phyloP scores from a whole-genome alignment of 2,329 filamentous ascomycete genomes.

The Pyrenophora teres region DNA sequence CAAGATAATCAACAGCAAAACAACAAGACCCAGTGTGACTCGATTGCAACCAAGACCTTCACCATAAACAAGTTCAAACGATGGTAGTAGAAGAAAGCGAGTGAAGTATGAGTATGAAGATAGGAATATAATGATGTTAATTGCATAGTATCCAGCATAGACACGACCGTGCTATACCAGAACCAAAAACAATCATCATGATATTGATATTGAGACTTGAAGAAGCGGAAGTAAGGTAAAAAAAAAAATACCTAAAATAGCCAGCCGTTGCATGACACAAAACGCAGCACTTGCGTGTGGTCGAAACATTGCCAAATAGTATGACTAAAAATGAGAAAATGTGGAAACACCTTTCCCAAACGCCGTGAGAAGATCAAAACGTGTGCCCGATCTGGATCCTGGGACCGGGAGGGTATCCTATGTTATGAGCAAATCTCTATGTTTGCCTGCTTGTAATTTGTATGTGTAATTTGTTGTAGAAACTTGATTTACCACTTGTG shows the following conservation, averaged over 20 bases:
- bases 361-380: constrained; percentile 1
- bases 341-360: background rate
- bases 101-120: background rate
- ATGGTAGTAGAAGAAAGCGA: background rate
- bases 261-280: background rate
- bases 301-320: background rate
- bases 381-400: constrained; percentile 4
- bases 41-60: too few relatives aligned
- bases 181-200: too few relatives aligned
- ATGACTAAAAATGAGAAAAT: background rate
- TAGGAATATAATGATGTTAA: too few relatives aligned
- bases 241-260: background rate
- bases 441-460: constrained; percentile 4
- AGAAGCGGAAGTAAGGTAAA: background rate
- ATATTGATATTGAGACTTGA: too few relatives aligned
- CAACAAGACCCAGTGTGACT: too few relatives aligned
- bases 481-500: too few relatives aligned
- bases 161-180: too few relatives aligned
- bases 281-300: constrained; percentile 17
- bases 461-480: background rate
- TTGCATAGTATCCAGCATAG: too few relatives aligned
- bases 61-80: background rate
- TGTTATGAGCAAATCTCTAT: background rate
- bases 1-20: background rate
- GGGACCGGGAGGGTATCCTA: constrained; percentile 11